Base-by-base conservation (phyloP, 805 yeast genomes). In the Komagataella populi region DNA sequence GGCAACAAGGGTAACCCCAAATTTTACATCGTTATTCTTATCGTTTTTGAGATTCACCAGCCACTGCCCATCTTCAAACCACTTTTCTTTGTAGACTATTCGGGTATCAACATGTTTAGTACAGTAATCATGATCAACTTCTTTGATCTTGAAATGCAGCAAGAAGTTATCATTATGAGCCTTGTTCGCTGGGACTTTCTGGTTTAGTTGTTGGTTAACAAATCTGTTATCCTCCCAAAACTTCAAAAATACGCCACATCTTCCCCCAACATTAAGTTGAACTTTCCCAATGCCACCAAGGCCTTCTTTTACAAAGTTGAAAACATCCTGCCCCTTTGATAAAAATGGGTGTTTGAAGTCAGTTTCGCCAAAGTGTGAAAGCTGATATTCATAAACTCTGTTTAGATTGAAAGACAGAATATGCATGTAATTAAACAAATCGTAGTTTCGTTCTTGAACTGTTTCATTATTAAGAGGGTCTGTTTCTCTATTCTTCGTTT, bases 151-250 rank as follows among this genome's bases (percentile, higher is more conserved):
- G 52, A 66, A 66, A 55, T 66, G 69, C 3, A 66, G 54, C 36
- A 45, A 24, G 24, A 20, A 49, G 24, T 47, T 4, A 17, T 47
- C 18, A 14, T 18, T 39, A n/a, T 17, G 18, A 24, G 44, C 20
- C 6, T 16, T 14, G 8, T n/a, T 18, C 6, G 6, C 5, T 22
- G 44, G 16, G 18, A n/a, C 50, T 53, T 52, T n/a, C 55, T 46
- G 20, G 48, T 59, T 60, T 4, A 62, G 49, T 53, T 52, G n/a
- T 55, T 47, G 46, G 49, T 58, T 60, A 5, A 62, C 51, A 51
- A 55, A 59, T 47, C 68, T 52, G 52, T 61, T 60, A 50, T 62
- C 66, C 43, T 62, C 62, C 70, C 70, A 66, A 16, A 59, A 57
- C 48, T 64, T 61, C 17, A 65, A 43, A 52, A 64, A 66, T 6